Evolutionary conservation across 139 green algal genomes (phyloP).

Genomic region (Micromonas pusilla): DNA sequence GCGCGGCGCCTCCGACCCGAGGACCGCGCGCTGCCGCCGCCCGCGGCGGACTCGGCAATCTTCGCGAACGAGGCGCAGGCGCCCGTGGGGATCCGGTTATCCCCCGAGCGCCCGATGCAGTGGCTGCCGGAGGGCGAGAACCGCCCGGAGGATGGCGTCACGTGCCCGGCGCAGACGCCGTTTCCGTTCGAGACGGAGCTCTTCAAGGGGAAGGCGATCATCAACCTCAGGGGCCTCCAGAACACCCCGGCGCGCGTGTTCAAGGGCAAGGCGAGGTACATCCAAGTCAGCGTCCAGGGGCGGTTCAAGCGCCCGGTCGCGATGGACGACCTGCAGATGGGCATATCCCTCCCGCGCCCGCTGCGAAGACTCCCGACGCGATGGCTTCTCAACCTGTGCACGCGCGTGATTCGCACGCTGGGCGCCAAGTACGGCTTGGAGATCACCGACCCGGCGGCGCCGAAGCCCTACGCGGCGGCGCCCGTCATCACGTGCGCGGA

Average conservation of each 20-base stretch:
- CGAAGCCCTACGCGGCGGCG: neutral
- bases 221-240: neutral
- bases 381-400: neutral
- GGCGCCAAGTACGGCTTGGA: constrained; percentile 4
- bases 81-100: constrained; percentile 4
- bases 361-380: constrained; percentile 8
- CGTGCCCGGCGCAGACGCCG: neutral
- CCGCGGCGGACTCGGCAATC: neutral
- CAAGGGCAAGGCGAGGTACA: constrained; percentile 10
- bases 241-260: neutral
- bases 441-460: neutral
- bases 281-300: constrained; percentile 11
- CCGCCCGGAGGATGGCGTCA: neutral
- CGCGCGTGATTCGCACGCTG: neutral
- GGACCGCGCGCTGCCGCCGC: constrained; percentile 3
- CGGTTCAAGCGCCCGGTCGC: constrained; percentile 6
- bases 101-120: neutral
- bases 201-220: constrained; percentile 1
- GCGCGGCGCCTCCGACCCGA: neutral
- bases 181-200: constrained; percentile 16
- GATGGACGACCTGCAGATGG: constrained; percentile 13
- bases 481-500: neutral
- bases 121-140: neutral
- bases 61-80: neutral
- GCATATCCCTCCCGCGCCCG: neutral